Conservation (phyloP, 164 flowering plant genomes). For the Akebia trifoliata region DNA sequence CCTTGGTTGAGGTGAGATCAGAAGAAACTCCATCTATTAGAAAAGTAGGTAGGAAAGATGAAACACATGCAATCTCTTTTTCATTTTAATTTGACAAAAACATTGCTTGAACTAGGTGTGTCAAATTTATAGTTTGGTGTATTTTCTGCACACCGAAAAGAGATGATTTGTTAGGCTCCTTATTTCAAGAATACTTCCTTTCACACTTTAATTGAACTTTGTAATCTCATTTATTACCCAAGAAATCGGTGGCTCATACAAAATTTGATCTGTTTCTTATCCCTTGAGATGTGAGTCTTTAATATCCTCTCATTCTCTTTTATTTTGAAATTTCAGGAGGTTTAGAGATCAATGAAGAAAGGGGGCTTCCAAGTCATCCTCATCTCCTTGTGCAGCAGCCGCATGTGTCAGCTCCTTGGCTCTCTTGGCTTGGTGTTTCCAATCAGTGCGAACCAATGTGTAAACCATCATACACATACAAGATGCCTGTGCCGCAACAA, state of each 20-base stretch:
- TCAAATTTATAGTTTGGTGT: neutral
- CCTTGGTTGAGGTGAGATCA: slow-evolving; percentile 4
- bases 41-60: slow-evolving; percentile 4
- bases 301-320: neutral
- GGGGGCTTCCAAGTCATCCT: slow-evolving; percentile 17
- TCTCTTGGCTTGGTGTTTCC: slow-evolving; percentile 38
- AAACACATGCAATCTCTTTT: neutral
- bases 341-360: slow-evolving; percentile 12
- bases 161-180: slow-evolving; percentile 1
- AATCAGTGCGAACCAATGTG: slow-evolving; percentile 31
- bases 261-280: too few species aligned
- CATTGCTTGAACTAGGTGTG: slow-evolving; percentile 2
- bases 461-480: slow-evolving; percentile 36
- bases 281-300: too few species aligned
- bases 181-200: neutral
- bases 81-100: slow-evolving; percentile 1
- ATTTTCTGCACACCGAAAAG: neutral
- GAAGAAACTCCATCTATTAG: slow-evolving; percentile 5
- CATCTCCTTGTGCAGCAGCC: slow-evolving; percentile 6
- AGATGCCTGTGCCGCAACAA: slow-evolving; percentile 37
- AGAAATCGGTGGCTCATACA: neutral
- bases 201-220: neutral
- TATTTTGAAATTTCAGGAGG: neutral
- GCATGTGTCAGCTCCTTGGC: slow-evolving; percentile 34
- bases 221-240: neutral